Percentiles rank a stretch among this genome's conserved stretches.
Conservation (phyloP, 441 rosid genomes). For the Pelargonium cotyledonis region DNA sequence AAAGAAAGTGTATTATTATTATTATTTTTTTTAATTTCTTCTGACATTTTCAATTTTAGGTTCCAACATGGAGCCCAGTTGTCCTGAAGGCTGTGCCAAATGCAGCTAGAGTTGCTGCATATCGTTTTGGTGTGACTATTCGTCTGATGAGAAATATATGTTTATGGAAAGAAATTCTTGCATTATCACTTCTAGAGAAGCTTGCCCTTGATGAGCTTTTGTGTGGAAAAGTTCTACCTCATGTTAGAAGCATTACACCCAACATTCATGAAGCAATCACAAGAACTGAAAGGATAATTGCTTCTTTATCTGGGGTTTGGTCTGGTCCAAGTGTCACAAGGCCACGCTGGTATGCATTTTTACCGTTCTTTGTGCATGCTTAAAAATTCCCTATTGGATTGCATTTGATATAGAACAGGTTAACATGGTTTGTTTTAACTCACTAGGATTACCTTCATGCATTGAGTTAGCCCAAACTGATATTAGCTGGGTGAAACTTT, state of each 20-base stretch:
- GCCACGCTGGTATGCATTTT: too few species aligned
- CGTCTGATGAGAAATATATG: slow-evolving; percentile 86
- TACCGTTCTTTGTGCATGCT: too few species aligned
- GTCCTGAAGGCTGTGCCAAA: slow-evolving; percentile 76
- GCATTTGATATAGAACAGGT: too few species aligned
- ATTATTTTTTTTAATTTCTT: background rate
- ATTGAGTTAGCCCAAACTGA: too few species aligned
- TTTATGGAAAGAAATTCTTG: slow-evolving; percentile 70
- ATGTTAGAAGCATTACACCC: slow-evolving; percentile 65
- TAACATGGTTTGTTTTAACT: too few species aligned
- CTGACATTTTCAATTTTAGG: slow-evolving; percentile 31
- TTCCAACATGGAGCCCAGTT: slow-evolving; percentile 81
- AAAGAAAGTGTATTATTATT: background rate
- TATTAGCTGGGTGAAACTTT: too few species aligned
- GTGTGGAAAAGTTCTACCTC: slow-evolving; percentile 72
- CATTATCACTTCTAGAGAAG: slow-evolving; percentile 69
- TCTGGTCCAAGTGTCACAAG: slow-evolving; percentile 52
- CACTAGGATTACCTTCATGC: too few species aligned
- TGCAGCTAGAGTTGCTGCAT: slow-evolving; percentile 76
- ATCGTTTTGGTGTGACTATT: slow-evolving; percentile 74
- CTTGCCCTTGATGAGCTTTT: slow-evolving; percentile 82
- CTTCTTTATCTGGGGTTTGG: slow-evolving; percentile 80
- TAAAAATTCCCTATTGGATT: too few species aligned
- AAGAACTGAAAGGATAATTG: slow-evolving; percentile 72
- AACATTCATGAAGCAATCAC: slow-evolving; percentile 79